phyloP scores from a whole-genome alignment of 805 yeast genomes.

The Scheffersomyces coipomensis region DNA sequence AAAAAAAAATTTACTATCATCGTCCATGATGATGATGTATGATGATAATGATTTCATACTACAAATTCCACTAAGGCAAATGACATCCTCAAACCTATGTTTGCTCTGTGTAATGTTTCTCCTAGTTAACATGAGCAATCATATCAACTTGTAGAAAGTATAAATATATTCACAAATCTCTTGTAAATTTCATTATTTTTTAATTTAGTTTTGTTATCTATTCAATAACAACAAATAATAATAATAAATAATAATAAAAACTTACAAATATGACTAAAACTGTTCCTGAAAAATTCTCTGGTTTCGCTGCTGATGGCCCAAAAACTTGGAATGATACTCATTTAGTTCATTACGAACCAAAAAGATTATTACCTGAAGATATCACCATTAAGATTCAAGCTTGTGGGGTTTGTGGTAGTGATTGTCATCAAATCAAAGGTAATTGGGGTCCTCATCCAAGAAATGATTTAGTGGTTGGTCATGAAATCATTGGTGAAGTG shows the following conservation, averaged over 20 bases:
- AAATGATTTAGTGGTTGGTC: slow-evolving; percentile 51
- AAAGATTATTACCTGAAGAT: slow-evolving; percentile 33
- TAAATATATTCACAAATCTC: not conserved
- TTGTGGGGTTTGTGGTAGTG: slow-evolving; percentile 66
- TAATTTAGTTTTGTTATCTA: too few species aligned
- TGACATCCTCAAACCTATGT: too few species aligned
- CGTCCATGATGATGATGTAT: too few species aligned
- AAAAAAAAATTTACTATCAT: too few species aligned
- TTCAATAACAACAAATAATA: slow-evolving; percentile 3
- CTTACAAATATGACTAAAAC: not conserved
- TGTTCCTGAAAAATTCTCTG: slow-evolving; percentile 24
- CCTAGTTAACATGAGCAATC: too few species aligned
- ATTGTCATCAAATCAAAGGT: slow-evolving; percentile 52
- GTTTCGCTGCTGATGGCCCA: slow-evolving; percentile 28
- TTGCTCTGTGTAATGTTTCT: too few species aligned
- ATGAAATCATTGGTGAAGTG: slow-evolving; percentile 63
- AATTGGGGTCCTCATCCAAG: slow-evolving; percentile 44
- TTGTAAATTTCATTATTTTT: too few species aligned
- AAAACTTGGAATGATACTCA: slow-evolving; percentile 30
- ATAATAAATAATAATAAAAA: not conserved
- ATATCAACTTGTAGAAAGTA: too few species aligned
- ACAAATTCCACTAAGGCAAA: too few species aligned
- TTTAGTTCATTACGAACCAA: slow-evolving; percentile 24
- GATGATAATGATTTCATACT: too few species aligned
- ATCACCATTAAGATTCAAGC: slow-evolving; percentile 57